Evolutionary conservation across 345 rosid species (phyloP), one percentile per base, ranked within the genome.

Genomic region (Eucalyptus rudis): DNA sequence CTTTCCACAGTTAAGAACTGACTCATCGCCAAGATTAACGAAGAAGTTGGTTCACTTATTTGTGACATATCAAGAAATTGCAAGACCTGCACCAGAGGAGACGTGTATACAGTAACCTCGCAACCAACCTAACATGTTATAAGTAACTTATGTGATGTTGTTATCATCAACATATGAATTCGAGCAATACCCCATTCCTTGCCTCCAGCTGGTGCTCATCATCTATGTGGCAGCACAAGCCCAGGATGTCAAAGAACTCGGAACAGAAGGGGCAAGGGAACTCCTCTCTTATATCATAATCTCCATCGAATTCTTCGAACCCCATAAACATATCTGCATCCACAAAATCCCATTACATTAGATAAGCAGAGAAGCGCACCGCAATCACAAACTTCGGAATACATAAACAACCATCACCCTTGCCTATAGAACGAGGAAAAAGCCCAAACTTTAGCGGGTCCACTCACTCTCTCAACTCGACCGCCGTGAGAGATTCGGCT

Each of bases 211-310:
- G 96, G 91, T 97, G 99, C 91, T 94, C 96, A 86, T 97, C 99
- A 40, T 97, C 99, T 81, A 97, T 96, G 94, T 96, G 99, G 89
- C 97, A 95, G 88, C 99, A 97, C 90, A 96, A 93, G 89, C 99
- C 97, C 52, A 94, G 96, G 47, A 97, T 97, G 91, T 97, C 99
- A 89, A 95, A 97, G 88, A 93, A 94, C 86, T 96, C 98, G 17
- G 98, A 93, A 89, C 99, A 97, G 92, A 97, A 97, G 45, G 99
- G 99, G 92, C 99, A 97, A 47, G 97, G 95, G 91, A 95, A 97
- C 93, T 97, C 99, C 92, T 96, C 99, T 91, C 96, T 93, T 87
- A 94, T 90, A 91, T 97, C 98, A 92, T 95, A 98, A 91, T 97
- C 99, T 86, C 94, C 99, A 89, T 95, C 99, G 17, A 94, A 89